Conservation (phyloP, 139 green algal species). For the Gonium pectorale region DNA sequence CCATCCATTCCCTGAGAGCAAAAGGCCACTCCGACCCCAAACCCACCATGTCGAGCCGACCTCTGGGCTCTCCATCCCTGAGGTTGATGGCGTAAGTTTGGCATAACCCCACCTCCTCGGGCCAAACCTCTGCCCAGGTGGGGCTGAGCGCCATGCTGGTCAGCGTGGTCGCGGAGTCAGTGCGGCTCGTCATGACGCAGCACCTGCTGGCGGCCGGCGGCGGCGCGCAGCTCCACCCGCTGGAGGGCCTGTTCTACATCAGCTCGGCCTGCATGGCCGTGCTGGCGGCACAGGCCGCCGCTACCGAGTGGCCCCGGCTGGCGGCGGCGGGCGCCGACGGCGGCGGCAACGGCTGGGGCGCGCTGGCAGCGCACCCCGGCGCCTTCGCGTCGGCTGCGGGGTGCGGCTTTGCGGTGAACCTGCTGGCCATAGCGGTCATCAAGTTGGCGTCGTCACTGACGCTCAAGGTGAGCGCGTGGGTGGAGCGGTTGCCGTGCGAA, state of each 20-base stretch:
- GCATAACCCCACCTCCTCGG: too few relatives aligned
- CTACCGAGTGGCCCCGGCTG: conserved; percentile 31
- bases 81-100: too few relatives aligned
- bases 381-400: conserved; percentile 67
- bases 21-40: too few relatives aligned
- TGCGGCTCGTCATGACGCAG: conserved; percentile 87
- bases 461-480: conserved; percentile 87
- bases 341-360: not conserved
- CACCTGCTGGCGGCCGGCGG: conserved; percentile 76
- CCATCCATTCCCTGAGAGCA: too few relatives aligned
- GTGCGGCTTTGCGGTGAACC: conserved; percentile 85
- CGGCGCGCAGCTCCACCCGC: conserved; percentile 71
- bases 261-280: conserved; percentile 78
- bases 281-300: conserved; percentile 64
- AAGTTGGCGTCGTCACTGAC: conserved; percentile 78
- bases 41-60: too few relatives aligned
- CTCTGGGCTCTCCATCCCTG: too few relatives aligned
- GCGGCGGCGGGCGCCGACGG: too few relatives aligned
- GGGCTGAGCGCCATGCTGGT: conserved; percentile 80
- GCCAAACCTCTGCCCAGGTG: conserved; percentile 45
- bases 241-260: conserved; percentile 88
- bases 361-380: conserved; percentile 8
- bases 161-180: conserved; percentile 75
- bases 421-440: conserved; percentile 84
- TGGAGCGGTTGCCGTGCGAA: too few relatives aligned